These are phyloP conservation scores for Funneliformis caledonium DNA, from an alignment of 371 early-diverging fungal genomes.

Conservation along the genomic window DNA sequence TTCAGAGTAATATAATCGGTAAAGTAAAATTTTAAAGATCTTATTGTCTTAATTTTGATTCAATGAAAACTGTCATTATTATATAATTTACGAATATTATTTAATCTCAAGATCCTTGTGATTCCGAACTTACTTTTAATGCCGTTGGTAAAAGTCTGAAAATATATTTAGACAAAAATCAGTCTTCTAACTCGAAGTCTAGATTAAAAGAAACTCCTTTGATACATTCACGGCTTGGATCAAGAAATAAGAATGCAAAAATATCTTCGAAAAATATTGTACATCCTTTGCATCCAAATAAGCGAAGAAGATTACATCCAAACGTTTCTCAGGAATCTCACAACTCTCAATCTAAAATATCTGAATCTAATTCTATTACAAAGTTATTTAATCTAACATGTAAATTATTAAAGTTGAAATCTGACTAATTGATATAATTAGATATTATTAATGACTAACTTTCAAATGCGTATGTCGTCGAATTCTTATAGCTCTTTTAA, in stretches of 20 bases:
- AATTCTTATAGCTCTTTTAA: background rate
- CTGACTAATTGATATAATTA: background rate
- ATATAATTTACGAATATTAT: background rate
- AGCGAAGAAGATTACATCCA: background rate
- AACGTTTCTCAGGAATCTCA: background rate
- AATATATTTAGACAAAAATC: too few species aligned
- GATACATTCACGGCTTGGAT: background rate
- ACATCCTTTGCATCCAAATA: background rate
- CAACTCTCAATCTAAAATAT: background rate
- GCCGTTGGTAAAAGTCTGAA: background rate
- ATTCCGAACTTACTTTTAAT: background rate
- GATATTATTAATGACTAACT: background rate
- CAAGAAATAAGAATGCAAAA: background rate
- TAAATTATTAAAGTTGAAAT: background rate
- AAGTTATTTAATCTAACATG: conserved; percentile 16
- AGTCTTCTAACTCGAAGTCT: background rate
- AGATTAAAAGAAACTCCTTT: background rate
- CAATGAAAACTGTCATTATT: background rate
- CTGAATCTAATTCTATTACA: background rate
- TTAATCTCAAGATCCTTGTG: background rate
- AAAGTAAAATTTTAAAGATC: background rate
- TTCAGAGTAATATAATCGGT: background rate
- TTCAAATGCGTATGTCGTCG: background rate
- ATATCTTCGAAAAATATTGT: background rate
- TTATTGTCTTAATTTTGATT: background rate